A percentile compares a stretch with the other conserved stretches of the same genome.
Evolutionary conservation across 495 filamentous ascomycete genomes (phyloP).

Genomic region (Gamarada debralockiae): DNA sequence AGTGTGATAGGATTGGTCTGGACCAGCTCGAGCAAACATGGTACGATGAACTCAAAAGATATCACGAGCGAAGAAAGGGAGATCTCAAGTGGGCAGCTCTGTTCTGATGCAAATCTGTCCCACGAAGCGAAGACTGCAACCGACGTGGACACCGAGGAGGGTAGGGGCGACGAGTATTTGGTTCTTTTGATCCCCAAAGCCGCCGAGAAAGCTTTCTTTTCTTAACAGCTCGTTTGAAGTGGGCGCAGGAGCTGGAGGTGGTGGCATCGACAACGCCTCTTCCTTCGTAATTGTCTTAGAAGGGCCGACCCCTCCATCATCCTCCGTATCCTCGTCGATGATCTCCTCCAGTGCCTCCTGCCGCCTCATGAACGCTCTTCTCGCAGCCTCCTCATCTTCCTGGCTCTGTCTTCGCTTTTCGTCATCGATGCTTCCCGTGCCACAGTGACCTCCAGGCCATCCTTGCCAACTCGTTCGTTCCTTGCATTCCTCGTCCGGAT

Average conservation of each 20-base stretch:
- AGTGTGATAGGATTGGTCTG: neutral
- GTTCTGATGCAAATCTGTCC: too few species aligned
- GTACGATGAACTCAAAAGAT: neutral
- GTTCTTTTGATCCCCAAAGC: conserved; percentile 80
- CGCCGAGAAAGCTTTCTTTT: conserved; percentile 74
- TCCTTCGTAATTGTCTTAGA: conserved; percentile 29
- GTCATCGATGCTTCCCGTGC: conserved; percentile 51
- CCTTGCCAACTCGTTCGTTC: conserved; percentile 67
- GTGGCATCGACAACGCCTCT: conserved; percentile 34
- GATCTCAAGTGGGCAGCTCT: too few species aligned
- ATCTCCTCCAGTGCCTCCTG: conserved; percentile 36
- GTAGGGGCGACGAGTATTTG: neutral
- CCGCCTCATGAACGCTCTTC: conserved; percentile 66
- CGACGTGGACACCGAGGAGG: neutral
- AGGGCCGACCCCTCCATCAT: conserved; percentile 23
- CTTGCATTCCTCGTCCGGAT: conserved; percentile 91
- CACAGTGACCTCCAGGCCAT: conserved; percentile 44
- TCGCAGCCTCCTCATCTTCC: conserved; percentile 85
- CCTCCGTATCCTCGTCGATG: conserved; percentile 34
- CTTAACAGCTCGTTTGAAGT: conserved; percentile 75
- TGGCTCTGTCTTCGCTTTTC: conserved; percentile 60
- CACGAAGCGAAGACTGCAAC: too few species aligned
- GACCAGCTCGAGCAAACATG: neutral
- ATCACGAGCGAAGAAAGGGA: neutral
- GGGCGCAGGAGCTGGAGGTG: too few species aligned